Conservation (phyloP, 345 rosid species). For the Linum trigynum region DNA sequence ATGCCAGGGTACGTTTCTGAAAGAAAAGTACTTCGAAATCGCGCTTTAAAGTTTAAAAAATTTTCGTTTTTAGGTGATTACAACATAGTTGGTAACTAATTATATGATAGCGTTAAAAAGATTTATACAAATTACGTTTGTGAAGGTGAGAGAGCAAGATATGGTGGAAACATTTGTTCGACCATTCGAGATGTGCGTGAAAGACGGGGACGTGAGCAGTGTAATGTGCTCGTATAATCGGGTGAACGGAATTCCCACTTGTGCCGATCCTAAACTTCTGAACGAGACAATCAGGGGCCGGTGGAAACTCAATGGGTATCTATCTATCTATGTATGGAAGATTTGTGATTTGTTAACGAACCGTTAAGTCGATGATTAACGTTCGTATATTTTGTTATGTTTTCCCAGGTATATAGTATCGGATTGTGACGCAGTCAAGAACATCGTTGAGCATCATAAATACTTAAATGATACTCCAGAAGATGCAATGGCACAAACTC, state of each 20-base stretch:
- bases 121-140: neutral
- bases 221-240: slow-evolving; percentile 98
- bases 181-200: slow-evolving; percentile 79
- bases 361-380: no score
- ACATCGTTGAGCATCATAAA: no score
- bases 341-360: no score
- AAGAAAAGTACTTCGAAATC: no score
- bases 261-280: slow-evolving; percentile 78
- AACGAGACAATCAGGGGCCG: slow-evolving; percentile 76
- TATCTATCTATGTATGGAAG: no score
- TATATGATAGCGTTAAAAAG: neutral
- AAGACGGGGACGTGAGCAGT: slow-evolving; percentile 81
- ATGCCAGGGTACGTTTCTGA: slow-evolving; percentile 46
- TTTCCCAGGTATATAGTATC: slow-evolving; percentile 69
- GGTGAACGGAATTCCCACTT: slow-evolving; percentile 89
- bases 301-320: slow-evolving; percentile 76
- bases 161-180: slow-evolving; percentile 78
- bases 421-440: slow-evolving; percentile 68
- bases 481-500: slow-evolving; percentile 70
- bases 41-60: neutral
- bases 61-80: neutral
- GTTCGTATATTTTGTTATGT: no score
- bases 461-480: slow-evolving; percentile 16
- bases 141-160: slow-evolving; percentile 69
- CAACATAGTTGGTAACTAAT: neutral